A percentile compares a stretch with the other conserved stretches of the same genome.
Conservation (phyloP, 305 asterid genomes). For the Solanum hybrid region DNA sequence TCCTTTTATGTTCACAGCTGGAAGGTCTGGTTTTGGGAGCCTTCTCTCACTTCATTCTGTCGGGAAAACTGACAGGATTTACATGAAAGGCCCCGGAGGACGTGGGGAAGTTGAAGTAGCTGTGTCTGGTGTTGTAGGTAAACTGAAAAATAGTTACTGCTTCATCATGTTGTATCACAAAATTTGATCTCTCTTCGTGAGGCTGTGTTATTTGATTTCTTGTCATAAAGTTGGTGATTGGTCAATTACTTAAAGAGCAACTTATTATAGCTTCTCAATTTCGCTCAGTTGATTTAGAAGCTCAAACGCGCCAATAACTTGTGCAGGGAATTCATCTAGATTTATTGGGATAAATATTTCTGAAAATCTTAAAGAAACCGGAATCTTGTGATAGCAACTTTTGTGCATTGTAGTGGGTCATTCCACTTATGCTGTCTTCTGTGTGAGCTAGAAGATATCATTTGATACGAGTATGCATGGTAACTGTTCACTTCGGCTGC, state of each 20-base stretch:
- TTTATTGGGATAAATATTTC: neutral
- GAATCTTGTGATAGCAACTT: neutral
- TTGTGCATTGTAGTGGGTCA: neutral
- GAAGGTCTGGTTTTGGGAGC: slow-evolving; percentile 89
- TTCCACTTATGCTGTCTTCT: neutral
- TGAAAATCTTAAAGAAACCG: neutral
- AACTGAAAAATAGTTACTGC: slow-evolving; percentile 10
- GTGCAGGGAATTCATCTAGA: neutral
- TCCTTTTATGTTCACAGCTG: slow-evolving; percentile 43
- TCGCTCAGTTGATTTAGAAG: neutral
- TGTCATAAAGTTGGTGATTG: neutral
- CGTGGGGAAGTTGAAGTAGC: slow-evolving; percentile 99
- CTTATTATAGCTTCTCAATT: neutral
- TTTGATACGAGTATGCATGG: neutral
- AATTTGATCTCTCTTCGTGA: neutral
- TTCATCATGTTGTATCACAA: neutral
- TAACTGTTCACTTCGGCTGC: neutral
- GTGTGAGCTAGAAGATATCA: neutral
- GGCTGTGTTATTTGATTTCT: neutral
- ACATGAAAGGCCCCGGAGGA: slow-evolving; percentile 99
- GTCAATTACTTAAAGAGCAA: neutral
- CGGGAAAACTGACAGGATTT: slow-evolving; percentile 76
- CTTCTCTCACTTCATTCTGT: slow-evolving; percentile 82
- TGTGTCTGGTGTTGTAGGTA: slow-evolving; percentile 91
- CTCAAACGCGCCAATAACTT: neutral